Evolutionary conservation across 257 asterid genomes (phyloP).

Genomic region (Jasminum sambac): DNA sequence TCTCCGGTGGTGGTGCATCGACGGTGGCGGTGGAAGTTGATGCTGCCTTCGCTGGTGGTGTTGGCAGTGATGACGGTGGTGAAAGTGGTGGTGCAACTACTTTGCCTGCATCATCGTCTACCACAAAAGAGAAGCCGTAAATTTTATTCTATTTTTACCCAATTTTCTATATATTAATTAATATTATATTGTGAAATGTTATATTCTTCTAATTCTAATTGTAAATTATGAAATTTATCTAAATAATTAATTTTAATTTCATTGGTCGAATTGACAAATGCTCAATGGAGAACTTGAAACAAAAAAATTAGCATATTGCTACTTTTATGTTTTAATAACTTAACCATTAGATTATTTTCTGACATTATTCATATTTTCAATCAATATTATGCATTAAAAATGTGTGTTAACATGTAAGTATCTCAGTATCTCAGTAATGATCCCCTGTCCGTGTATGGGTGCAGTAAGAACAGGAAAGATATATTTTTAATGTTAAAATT

Average conservation of each 20-base stretch:
- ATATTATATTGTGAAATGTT: constrained; percentile 1
- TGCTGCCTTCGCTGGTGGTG: not conserved
- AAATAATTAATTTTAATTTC: not conserved
- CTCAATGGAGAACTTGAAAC: too few species aligned
- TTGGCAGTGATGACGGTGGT: constrained; percentile 11
- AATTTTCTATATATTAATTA: constrained; percentile 19
- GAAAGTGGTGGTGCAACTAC: constrained; percentile 20
- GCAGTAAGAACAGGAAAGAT: too few species aligned
- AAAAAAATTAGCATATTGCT: too few species aligned
- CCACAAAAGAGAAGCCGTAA: not conserved
- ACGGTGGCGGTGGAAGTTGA: not conserved
- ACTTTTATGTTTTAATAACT: too few species aligned
- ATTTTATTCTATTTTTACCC: not conserved
- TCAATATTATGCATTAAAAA: too few species aligned
- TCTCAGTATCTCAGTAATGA: too few species aligned
- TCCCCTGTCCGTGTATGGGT: too few species aligned
- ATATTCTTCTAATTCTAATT: constrained; percentile 14
- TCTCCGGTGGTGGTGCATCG: not conserved
- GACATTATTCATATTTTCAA: too few species aligned
- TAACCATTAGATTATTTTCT: too few species aligned
- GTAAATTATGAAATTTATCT: constrained; percentile 5
- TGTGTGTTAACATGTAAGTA: too few species aligned
- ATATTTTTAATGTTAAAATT: too few species aligned
- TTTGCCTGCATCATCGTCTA: constrained; percentile 16
- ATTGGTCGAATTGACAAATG: not conserved